Percentiles rank a stretch among this genome's conserved stretches.
These are phyloP conservation scores for Xylariaceae sp. DNA, from an alignment of 2,329 filamentous ascomycete species.

Conservation along the genomic window DNA sequence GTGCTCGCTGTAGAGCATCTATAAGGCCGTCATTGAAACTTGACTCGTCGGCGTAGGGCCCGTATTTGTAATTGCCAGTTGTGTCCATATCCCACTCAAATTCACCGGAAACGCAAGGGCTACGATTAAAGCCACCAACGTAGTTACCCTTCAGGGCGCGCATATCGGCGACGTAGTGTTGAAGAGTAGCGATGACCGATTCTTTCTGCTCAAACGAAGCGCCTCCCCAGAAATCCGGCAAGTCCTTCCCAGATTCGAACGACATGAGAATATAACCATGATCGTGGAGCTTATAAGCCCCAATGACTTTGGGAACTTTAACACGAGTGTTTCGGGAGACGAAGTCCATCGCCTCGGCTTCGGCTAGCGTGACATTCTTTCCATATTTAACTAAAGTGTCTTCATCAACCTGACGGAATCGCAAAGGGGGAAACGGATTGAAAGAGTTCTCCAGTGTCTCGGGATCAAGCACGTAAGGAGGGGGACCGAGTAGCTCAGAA, in stretches of 20 bases:
- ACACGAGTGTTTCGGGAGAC: constrained; percentile 4
- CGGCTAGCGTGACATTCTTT: constrained; percentile 1
- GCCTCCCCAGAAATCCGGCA: constrained; percentile 6
- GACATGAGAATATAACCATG: constrained; percentile 9
- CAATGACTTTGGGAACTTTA: constrained; percentile 10
- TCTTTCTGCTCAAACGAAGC: constrained; percentile 5
- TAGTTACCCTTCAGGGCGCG: constrained; percentile 9
- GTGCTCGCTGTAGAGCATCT: constrained; percentile 6
- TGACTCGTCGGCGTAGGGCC: constrained; percentile 8
- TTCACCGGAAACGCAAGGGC: constrained; percentile 1
- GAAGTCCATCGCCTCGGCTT: constrained; percentile 9
- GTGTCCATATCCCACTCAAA: constrained; percentile 5
- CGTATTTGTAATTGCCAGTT: constrained; percentile 7
- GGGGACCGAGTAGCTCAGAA: constrained; percentile 5
- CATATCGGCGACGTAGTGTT: constrained; percentile 5
- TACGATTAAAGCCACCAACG: constrained; percentile 9
- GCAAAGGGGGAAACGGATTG: not conserved
- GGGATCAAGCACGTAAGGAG: constrained; percentile 9
- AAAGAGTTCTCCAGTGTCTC: constrained; percentile 2
- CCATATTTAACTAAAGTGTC: constrained; percentile 7
- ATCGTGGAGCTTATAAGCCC: constrained; percentile 7
- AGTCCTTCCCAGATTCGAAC: constrained; percentile 3
- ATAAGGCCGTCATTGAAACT: constrained; percentile 10
- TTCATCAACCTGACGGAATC: constrained; percentile 10
- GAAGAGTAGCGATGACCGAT: constrained; percentile 5